A percentile compares a stretch with the other conserved stretches of the same genome.
phyloP scores from a whole-genome alignment of 2,329 filamentous ascomycete species.

The Diatrype stigma region DNA sequence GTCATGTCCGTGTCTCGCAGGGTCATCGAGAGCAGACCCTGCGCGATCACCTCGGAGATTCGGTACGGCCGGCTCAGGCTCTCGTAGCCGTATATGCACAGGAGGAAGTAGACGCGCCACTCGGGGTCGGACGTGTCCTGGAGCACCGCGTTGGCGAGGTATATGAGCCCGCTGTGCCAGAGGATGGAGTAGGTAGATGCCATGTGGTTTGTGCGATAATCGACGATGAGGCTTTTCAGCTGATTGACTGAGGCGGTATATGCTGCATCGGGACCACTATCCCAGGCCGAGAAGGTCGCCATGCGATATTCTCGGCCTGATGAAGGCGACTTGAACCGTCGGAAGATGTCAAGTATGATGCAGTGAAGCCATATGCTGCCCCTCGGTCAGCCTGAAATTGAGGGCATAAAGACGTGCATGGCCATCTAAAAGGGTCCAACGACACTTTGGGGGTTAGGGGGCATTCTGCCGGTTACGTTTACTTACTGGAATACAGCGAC shows the following conservation, averaged over 20 bases:
- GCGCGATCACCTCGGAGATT: slow-evolving; percentile 30
- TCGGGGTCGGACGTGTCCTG: slow-evolving; percentile 23
- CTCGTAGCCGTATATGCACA: slow-evolving; percentile 36
- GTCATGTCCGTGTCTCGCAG: slow-evolving; percentile 29
- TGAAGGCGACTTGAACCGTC: slow-evolving; percentile 19
- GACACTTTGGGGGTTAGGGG: too few relatives aligned
- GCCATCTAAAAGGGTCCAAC: too few relatives aligned
- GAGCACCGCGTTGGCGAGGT: slow-evolving; percentile 34
- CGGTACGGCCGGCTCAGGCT: slow-evolving; percentile 30
- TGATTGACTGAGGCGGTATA: slow-evolving; percentile 33
- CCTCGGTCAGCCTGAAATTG: neutral
- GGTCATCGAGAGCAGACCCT: slow-evolving; percentile 32
- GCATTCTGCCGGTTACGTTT: neutral
- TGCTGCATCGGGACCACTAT: slow-evolving; percentile 25
- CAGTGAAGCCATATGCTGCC: slow-evolving; percentile 38
- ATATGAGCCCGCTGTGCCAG: slow-evolving; percentile 37
- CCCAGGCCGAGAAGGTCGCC: slow-evolving; percentile 26
- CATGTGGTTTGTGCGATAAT: slow-evolving; percentile 29
- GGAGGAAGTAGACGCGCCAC: slow-evolving; percentile 32
- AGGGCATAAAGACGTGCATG: too few relatives aligned
- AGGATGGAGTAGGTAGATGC: slow-evolving; percentile 33
- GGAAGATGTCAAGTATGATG: slow-evolving; percentile 33
- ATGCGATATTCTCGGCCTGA: slow-evolving; percentile 8
- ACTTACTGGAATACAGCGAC: slow-evolving; percentile 34
- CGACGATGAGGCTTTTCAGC: slow-evolving; percentile 33